Evolutionary conservation across 441 rosid genomes (phyloP).

Genomic region (Melastoma candidum): DNA sequence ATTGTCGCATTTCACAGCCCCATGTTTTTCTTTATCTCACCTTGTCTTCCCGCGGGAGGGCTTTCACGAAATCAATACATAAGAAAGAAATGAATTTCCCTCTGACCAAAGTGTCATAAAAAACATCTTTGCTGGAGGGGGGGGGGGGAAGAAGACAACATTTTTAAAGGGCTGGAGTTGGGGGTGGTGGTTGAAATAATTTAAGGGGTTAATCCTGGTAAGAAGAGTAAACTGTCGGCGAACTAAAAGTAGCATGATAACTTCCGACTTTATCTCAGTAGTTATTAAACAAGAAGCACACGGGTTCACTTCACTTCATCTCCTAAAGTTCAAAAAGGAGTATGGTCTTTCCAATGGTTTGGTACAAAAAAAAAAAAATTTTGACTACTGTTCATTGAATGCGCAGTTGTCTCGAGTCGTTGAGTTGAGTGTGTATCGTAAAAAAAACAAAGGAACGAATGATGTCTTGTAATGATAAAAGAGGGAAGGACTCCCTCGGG

Average conservation of each 20-base stretch:
- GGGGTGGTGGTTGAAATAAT: not conserved
- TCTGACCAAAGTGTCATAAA: not conserved
- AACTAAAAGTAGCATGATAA: slow-evolving; percentile 3
- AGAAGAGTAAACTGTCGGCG: slow-evolving; percentile 21
- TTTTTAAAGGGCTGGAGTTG: not conserved
- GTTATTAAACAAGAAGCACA: not conserved
- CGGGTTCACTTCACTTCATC: not conserved
- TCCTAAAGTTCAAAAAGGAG: not conserved
- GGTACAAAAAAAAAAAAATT: too few species aligned
- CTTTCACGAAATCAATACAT: too few species aligned
- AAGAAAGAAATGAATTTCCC: too few species aligned
- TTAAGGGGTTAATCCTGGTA: not conserved
- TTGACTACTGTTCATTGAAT: not conserved
- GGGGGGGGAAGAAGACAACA: too few species aligned
- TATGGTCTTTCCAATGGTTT: too few species aligned
- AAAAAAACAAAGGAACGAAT: too few species aligned
- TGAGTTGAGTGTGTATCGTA: not conserved
- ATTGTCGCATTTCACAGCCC: slow-evolving; percentile 6
- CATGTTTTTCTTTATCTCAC: too few species aligned
- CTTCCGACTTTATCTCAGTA: not conserved
- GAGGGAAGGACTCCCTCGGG: too few species aligned
- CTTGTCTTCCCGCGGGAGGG: too few species aligned
- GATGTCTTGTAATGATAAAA: too few species aligned
- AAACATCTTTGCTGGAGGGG: too few species aligned
- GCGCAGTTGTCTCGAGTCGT: too few species aligned